Evolutionary conservation across 2,329 filamentous ascomycete genomes (phyloP), one percentile per base, ranked within the genome.

Genomic region (Nigrospora oryzae): DNA sequence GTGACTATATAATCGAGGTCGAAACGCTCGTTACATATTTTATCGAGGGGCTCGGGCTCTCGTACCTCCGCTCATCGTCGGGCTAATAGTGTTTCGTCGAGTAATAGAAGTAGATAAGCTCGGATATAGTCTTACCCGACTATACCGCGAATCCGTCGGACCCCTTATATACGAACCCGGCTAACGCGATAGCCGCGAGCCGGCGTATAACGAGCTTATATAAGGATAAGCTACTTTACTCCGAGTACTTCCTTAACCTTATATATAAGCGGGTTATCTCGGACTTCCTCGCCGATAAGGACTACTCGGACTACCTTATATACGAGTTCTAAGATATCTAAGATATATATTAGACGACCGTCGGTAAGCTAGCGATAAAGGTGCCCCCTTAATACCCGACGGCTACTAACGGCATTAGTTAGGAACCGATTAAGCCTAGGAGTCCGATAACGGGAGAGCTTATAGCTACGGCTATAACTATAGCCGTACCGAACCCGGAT

Each of bases 271-370:
- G 43, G n/a, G 38, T 45, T 14, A 45, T 17, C 10, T 45, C 43
- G 11, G 36, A n/a, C 11, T 23, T 41, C 13, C 13, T 45, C 11
- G 12, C 28, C 13, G 19, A 45, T 19, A 13, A 23, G 15, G 43
- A 45, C 28, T 19, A 45, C 19, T 45, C 43, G 2, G 43, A 45
- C 28, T 45, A 45, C n/a, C 43, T 45, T 8, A 33, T 41, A 4
- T 32, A 37, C 19, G 38, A 45, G 30, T 34, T 45, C 12, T 33
- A 41, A 6, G 43, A 45, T n/a, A 34, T 45, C n/a, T 12, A 31
- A 23, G 43, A 45, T 17, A 28, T 41, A 4, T 45, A 38, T 33
- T 30, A 33, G n/a, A 45, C 23, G 4, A 35, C 30, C 11, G 15
- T 40, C 5, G 38, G 17, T 2, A 38, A 45, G n/a, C 36, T 40